A percentile compares a stretch with the other conserved stretches of the same genome.
Conservation (phyloP, 768 basidiomycete genomes). For the Serendipita indica region DNA sequence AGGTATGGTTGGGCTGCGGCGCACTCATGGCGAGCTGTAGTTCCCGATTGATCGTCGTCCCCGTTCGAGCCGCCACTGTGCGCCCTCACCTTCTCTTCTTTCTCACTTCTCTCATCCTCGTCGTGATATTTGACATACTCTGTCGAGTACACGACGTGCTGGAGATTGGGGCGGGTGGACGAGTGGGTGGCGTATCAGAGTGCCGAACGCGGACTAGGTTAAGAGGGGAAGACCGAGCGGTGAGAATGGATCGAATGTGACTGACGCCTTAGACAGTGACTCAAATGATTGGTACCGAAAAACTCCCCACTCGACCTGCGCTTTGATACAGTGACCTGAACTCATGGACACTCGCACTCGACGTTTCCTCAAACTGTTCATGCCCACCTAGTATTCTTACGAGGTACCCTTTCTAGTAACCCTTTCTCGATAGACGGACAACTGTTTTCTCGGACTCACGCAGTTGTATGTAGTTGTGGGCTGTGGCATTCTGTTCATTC, state of each 20-base stretch:
- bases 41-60: slow-evolving; percentile 6
- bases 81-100: not conserved
- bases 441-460: too few relatives aligned
- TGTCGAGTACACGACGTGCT: not conserved
- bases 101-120: not conserved
- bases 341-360: too few relatives aligned
- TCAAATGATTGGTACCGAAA: too few relatives aligned
- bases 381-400: too few relatives aligned
- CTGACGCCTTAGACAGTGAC: slow-evolving; percentile 2
- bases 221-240: slow-evolving; percentile 6
- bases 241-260: not conserved
- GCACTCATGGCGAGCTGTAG: slow-evolving; percentile 10
- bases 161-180: not conserved
- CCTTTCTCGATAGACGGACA: too few relatives aligned
- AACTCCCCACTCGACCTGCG: too few relatives aligned
- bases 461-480: too few relatives aligned
- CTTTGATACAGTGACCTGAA: too few relatives aligned
- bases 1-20: slow-evolving; percentile 9
- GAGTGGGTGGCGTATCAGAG: not conserved
- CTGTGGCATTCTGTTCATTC: too few relatives aligned
- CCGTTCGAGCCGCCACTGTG: not conserved
- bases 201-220: not conserved
- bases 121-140: not conserved
- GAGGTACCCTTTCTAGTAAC: too few relatives aligned
- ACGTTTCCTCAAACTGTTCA: too few relatives aligned